A percentile compares a stretch with the other conserved stretches of the same genome.
Evolutionary conservation across 2,329 filamentous ascomycete genomes (phyloP).

Genomic region (Aspergillus thermomutatus): DNA sequence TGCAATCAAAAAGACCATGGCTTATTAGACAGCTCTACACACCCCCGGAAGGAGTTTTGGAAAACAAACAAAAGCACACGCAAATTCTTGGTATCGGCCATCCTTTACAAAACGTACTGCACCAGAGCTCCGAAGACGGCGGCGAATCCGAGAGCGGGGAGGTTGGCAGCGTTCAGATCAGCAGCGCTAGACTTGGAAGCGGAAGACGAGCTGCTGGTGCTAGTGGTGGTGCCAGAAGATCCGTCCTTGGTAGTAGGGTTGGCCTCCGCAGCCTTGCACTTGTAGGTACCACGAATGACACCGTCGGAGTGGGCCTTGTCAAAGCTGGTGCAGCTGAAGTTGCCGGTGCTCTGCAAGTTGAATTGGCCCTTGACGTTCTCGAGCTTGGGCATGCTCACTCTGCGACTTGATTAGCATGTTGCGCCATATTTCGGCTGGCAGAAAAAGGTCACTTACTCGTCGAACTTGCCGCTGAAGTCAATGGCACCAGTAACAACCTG

Average conservation of each 20-base stretch:
- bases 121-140: conserved; percentile 45
- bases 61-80: conserved; percentile 25
- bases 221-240: conserved; percentile 28
- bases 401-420: conserved; percentile 43
- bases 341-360: conserved; percentile 63
- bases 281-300: conserved; percentile 48
- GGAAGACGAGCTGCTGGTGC: conserved; percentile 22
- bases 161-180: conserved; percentile 32
- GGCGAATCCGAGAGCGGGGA: conserved; percentile 40
- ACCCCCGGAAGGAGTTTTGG: conserved; percentile 17
- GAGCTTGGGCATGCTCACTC: conserved; percentile 66
- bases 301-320: conserved; percentile 41
- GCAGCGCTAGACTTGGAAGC: conserved; percentile 38
- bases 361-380: conserved; percentile 69
- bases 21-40: conserved; percentile 39
- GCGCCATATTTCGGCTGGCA: neutral
- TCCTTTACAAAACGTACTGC: conserved; percentile 46
- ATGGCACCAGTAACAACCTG: conserved; percentile 72
- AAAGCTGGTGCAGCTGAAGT: conserved; percentile 59
- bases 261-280: conserved; percentile 37
- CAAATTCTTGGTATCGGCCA: conserved; percentile 26
- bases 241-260: conserved; percentile 37
- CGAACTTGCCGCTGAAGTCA: conserved; percentile 80
- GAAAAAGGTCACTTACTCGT: conserved; percentile 58
- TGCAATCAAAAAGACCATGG: conserved; percentile 29